Base-by-base conservation (phyloP, 2,329 filamentous ascomycete species). In the Scleromitrula shiraiana region DNA sequence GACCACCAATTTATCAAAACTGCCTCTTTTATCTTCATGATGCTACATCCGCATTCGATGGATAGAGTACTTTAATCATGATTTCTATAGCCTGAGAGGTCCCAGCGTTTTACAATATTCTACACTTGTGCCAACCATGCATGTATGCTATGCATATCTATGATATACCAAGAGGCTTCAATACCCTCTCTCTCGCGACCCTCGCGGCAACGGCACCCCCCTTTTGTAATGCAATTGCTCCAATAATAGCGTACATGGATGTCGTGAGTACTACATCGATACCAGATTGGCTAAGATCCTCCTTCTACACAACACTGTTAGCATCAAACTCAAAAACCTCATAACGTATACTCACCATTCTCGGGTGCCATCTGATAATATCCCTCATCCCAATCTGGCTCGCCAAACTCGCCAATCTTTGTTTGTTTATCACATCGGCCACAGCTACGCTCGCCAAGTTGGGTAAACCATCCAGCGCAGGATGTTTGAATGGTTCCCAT, bases 281-380 rank as follows among this genome's bases (percentile, higher is more conserved):
- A 56, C 93, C 93, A 0, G 88, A 95, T 15, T 71, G 69, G 43
- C 76, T 65, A 46, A 95, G 73, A 58, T 89, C 82, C 52, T 82
- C 71, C 19, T 81, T 76, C 77, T 82, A 53, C 14, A 36, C 5
- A 38, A 30, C 24, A 52, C n/a, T n/a, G 27, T 47, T 17, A 47
- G 45, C 20, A 36, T 66, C 44, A 63, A 57, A 36, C 24, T 22
- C 12, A 32, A 27, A 7, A 9, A 39, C 39, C 43, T 36, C 20
- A 2, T 43, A 52, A 45, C 14, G 45, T 39, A n/a, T 22, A 27
- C 33, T 0, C 24, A 95, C 89, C 71, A 84, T 76, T 70, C 78
- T 80, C 23, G 93, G 93, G 67, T 85, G 87, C 93, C 93, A 97
- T 68, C 93, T 76, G 56, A 95, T 70, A 20, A 96, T 87, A 32